These are phyloP conservation scores for Rutstroemia sp. DNA, from an alignment of 2,329 filamentous ascomycete species.

Conservation along the genomic window DNA sequence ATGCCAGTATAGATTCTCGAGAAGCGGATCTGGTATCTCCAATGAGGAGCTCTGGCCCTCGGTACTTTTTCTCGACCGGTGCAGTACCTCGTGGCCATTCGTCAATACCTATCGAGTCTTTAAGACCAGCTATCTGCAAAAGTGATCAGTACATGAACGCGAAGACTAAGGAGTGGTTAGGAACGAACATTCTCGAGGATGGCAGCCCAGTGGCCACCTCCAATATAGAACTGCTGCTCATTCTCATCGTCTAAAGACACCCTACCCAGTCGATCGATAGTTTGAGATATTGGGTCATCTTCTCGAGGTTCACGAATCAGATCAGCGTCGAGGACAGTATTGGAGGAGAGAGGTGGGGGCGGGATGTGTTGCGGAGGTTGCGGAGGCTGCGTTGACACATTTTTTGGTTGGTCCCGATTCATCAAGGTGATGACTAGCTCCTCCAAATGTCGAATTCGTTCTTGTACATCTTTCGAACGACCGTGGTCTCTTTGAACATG, in stretches of 20 bases:
- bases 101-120: conserved; percentile 42
- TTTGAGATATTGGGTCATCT: conserved; percentile 6
- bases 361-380: background rate
- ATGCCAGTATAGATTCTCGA: conserved; percentile 39
- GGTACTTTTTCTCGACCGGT: background rate
- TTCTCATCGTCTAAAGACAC: conserved; percentile 27
- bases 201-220: conserved; percentile 4
- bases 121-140: conserved; percentile 52
- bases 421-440: conserved; percentile 49
- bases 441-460: conserved; percentile 46
- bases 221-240: conserved; percentile 23
- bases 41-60: conserved; percentile 20
- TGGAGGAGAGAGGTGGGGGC: background rate
- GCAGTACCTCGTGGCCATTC: background rate
- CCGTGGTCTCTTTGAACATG: conserved; percentile 9
- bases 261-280: conserved; percentile 17
- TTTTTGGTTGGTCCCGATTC: conserved; percentile 14
- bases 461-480: conserved; percentile 41
- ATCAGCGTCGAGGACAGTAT: background rate
- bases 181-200: conserved; percentile 6
- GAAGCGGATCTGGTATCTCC: conserved; percentile 23
- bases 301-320: background rate
- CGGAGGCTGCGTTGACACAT: background rate
- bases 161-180: too few species aligned
- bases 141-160: too few species aligned